phyloP scores from a whole-genome alignment of 2,329 filamentous ascomycete species.

The Trichoderma koningiopsis region DNA sequence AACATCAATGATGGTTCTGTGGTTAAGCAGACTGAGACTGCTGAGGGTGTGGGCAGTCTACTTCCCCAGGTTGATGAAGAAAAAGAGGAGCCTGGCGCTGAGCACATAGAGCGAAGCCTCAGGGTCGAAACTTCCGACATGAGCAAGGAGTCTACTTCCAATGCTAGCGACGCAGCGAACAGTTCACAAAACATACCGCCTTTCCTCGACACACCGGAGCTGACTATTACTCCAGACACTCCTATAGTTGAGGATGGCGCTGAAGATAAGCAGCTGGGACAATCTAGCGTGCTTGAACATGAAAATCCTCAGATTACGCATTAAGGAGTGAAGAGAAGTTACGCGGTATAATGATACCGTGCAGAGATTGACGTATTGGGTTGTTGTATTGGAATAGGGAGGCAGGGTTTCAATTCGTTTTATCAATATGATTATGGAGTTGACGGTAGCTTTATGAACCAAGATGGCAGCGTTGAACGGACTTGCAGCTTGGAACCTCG shows the following conservation, averaged over 20 bases:
- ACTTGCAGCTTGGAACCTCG: not conserved
- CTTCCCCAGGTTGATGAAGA: constrained; percentile 45
- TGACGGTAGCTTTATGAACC: not conserved
- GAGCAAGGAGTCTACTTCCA: constrained; percentile 1
- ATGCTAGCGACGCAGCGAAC: not conserved
- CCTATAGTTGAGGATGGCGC: constrained; percentile 42
- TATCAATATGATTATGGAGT: not conserved
- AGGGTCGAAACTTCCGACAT: constrained; percentile 4
- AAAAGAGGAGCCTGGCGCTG: constrained; percentile 39
- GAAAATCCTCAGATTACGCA: not conserved
- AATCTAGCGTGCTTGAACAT: constrained; percentile 35
- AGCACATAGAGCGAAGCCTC: constrained; percentile 36
- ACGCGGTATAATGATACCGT: not conserved
- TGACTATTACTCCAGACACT: constrained; percentile 55
- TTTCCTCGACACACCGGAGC: constrained; percentile 41
- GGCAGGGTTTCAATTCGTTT: not conserved
- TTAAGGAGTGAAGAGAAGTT: not conserved
- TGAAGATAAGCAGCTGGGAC: constrained; percentile 50
- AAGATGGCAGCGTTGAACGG: not conserved
- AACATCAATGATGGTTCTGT: constrained; percentile 52
- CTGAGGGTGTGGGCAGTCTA: constrained; percentile 31
- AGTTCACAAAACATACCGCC: constrained; percentile 8
- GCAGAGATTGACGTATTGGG: not conserved
- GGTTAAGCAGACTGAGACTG: constrained; percentile 34
- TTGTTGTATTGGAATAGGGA: not conserved